These are phyloP conservation scores for Ustilago curta DNA, from an alignment of 1,284 basidiomycete genomes.

Conservation along the genomic window DNA sequence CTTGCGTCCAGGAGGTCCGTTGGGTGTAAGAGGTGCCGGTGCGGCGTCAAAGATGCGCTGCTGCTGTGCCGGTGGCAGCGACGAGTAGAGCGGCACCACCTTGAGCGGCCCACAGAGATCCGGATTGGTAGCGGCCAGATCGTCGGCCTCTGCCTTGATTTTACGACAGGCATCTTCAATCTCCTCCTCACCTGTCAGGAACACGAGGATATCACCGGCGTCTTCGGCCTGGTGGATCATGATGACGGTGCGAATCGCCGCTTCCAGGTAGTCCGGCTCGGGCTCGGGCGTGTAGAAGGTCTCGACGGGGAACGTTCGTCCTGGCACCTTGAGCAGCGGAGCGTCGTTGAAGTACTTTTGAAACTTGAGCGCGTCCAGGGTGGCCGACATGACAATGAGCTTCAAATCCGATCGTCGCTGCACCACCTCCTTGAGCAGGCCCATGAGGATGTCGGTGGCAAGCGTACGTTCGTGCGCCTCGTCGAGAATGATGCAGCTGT, in stretches of 20 bases:
- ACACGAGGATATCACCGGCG: conserved; percentile 90
- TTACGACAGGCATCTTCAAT: conserved; percentile 97
- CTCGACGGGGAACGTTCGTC: conserved; percentile 95
- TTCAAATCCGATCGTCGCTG: conserved; percentile 88
- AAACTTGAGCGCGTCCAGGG: conserved; percentile 95
- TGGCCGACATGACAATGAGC: conserved; percentile 98
- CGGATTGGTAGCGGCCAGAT: conserved; percentile 60
- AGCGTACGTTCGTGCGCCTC: conserved; percentile 98
- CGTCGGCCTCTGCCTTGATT: conserved; percentile 80
- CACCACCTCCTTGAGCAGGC: conserved; percentile 81
- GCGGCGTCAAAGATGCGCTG: conserved; percentile 93
- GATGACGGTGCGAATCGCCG: conserved; percentile 93
- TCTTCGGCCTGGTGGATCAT: conserved; percentile 98
- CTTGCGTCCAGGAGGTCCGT: conserved; percentile 88
- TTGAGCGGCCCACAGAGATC: conserved; percentile 76
- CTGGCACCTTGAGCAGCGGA: conserved; percentile 94
- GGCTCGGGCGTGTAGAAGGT: conserved; percentile 95
- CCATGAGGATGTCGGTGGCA: conserved; percentile 98
- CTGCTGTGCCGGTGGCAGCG: conserved; percentile 90
- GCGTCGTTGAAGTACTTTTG: conserved; percentile 93
- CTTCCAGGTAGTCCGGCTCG: conserved; percentile 96
- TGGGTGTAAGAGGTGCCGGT: conserved; percentile 76
- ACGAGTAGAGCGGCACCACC: conserved; percentile 93
- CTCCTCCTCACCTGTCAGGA: conserved; percentile 98
- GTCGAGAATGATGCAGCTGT: conserved; percentile 97